Conservation (phyloP, 1,284 basidiomycete species). For the Cryptococcus neoformans region DNA sequence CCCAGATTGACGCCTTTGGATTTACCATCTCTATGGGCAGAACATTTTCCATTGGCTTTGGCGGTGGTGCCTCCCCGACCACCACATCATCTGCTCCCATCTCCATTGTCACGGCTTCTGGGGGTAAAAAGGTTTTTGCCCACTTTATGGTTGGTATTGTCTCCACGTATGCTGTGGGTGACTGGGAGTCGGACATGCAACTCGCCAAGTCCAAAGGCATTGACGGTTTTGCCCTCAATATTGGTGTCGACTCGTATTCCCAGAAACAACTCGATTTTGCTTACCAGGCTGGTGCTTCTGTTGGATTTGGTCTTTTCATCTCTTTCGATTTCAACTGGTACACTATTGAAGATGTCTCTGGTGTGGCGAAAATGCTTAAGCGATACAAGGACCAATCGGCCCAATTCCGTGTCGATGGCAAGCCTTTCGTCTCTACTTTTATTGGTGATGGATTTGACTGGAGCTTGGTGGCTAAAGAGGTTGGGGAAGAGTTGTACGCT, state of each 20-base stretch:
- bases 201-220: slow-evolving; percentile 42
- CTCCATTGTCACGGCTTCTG: background rate
- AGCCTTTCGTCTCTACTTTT: slow-evolving; percentile 46
- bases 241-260: slow-evolving; percentile 42
- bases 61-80: background rate
- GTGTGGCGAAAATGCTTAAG: slow-evolving; percentile 26
- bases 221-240: slow-evolving; percentile 47
- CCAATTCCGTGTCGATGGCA: slow-evolving; percentile 36
- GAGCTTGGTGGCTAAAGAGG: slow-evolving; percentile 17
- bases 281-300: slow-evolving; percentile 34
- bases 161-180: slow-evolving; percentile 25
- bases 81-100: background rate
- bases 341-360: slow-evolving; percentile 14
- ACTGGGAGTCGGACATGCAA: slow-evolving; percentile 41
- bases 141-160: slow-evolving; percentile 47
- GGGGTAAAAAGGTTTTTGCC: slow-evolving; percentile 40
- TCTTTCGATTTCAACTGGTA: slow-evolving; percentile 51
- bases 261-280: slow-evolving; percentile 40
- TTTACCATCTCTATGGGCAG: background rate
- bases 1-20: background rate
- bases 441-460: slow-evolving; percentile 47
- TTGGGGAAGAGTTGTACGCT: slow-evolving; percentile 34
- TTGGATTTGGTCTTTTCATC: slow-evolving; percentile 43
- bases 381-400: slow-evolving; percentile 28
- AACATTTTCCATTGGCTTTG: background rate